phyloP scores from a whole-genome alignment of 192 early-diverging fungal genomes.

The Anaeromyces robustus region DNA sequence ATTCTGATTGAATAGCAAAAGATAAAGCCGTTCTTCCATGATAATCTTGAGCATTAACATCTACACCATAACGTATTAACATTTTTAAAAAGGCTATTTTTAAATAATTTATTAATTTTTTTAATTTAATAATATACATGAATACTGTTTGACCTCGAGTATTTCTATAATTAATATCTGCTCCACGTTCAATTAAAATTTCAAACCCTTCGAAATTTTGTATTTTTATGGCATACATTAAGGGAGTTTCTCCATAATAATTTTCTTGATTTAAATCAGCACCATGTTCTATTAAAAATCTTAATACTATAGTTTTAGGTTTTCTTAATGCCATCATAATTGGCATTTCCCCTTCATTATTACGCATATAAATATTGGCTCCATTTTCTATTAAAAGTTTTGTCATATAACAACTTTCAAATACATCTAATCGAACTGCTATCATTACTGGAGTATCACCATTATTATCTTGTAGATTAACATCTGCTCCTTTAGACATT shows the following conservation, averaged over 20 bases:
- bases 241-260: not conserved
- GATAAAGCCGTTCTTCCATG: not conserved
- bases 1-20: not conserved
- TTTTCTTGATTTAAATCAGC: not conserved
- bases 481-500: not conserved
- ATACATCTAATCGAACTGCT: not conserved
- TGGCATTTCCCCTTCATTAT: not conserved
- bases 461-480: not conserved
- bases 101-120: not conserved
- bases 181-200: not conserved
- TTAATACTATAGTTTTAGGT: not conserved
- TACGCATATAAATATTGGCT: not conserved
- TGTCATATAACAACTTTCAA: not conserved
- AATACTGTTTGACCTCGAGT: not conserved
- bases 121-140: not conserved
- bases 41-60: not conserved
- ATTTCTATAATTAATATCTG: not conserved
- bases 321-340: not conserved
- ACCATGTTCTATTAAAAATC: not conserved
- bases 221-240: not conserved
- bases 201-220: not conserved
- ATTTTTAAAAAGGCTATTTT: not conserved
- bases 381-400: not conserved
- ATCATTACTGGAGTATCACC: not conserved
- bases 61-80: not conserved